Conservation (phyloP, 768 basidiomycete species). For the Strobilomyces dryophilus region DNA sequence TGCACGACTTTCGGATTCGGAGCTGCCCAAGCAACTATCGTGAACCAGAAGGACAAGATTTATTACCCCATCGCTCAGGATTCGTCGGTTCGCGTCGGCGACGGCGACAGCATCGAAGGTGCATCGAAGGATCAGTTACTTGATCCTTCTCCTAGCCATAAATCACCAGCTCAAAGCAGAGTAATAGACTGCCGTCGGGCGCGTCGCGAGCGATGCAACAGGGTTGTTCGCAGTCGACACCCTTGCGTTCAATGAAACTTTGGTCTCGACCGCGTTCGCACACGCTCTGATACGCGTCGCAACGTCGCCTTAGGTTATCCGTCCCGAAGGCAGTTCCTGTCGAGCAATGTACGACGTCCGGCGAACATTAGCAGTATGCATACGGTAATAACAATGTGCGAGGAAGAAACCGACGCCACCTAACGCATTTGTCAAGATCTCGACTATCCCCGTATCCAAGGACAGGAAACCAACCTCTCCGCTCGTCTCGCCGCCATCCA, state of each 20-base stretch:
- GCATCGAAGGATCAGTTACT: slow-evolving; percentile 72
- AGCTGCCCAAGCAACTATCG: slow-evolving; percentile 14
- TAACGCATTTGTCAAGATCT: slow-evolving; percentile 80
- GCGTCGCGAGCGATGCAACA: slow-evolving; percentile 39
- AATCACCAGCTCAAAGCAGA: slow-evolving; percentile 44
- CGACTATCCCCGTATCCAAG: slow-evolving; percentile 75
- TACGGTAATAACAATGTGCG: slow-evolving; percentile 89
- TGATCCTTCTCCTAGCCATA: slow-evolving; percentile 32
- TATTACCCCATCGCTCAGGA: slow-evolving; percentile 69
- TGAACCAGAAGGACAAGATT: slow-evolving; percentile 27
- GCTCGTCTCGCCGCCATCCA: slow-evolving; percentile 92
- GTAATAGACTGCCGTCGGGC: slow-evolving; percentile 38
- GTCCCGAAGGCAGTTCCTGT: slow-evolving; percentile 75
- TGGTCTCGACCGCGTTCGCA: slow-evolving; percentile 76
- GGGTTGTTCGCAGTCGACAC: slow-evolving; percentile 79
- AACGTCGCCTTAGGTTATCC: slow-evolving; percentile 64
- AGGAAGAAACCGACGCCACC: slow-evolving; percentile 88
- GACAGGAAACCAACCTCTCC: slow-evolving; percentile 59
- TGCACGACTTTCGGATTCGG: slow-evolving; percentile 25
- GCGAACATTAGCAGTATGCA: slow-evolving; percentile 4
- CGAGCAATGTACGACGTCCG: background rate
- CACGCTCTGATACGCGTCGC: slow-evolving; percentile 84
- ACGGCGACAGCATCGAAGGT: slow-evolving; percentile 49
- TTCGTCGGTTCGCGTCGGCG: slow-evolving; percentile 72
- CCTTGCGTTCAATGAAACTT: slow-evolving; percentile 76